Conservation (phyloP, 345 rosid genomes). For the Alliaria petiolata region DNA sequence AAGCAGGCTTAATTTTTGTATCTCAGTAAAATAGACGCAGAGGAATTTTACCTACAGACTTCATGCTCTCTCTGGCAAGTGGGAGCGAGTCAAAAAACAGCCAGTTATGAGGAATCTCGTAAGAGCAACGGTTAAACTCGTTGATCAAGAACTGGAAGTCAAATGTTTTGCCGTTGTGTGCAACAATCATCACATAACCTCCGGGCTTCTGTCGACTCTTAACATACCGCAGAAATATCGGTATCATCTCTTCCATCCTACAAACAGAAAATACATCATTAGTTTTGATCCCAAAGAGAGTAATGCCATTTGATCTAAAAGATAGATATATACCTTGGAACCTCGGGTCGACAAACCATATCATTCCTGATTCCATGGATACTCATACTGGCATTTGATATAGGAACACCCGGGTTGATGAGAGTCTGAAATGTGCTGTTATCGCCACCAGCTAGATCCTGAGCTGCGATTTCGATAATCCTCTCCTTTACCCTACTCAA, state of each 20-base stretch:
- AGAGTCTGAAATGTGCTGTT: slow-evolving; percentile 84
- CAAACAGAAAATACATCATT: background rate
- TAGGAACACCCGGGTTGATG: slow-evolving; percentile 60
- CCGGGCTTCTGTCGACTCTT: slow-evolving; percentile 74
- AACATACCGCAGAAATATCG: slow-evolving; percentile 59
- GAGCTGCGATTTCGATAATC: slow-evolving; percentile 76
- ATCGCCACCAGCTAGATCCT: slow-evolving; percentile 80
- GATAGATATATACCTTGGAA: slow-evolving; percentile 62
- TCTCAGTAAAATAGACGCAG: background rate
- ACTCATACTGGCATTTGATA: slow-evolving; percentile 41
- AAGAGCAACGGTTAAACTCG: slow-evolving; percentile 66
- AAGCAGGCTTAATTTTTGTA: background rate
- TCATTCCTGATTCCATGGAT: slow-evolving; percentile 63
- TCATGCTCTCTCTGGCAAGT: slow-evolving; percentile 58
- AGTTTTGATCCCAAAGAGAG: slow-evolving; percentile 1
- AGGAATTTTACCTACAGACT: slow-evolving; percentile 50
- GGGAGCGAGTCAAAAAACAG: slow-evolving; percentile 61
- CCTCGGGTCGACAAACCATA: slow-evolving; percentile 72
- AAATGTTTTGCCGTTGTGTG: slow-evolving; percentile 76
- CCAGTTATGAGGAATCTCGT: slow-evolving; percentile 71
- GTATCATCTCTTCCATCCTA: slow-evolving; percentile 86
- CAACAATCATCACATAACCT: slow-evolving; percentile 61
- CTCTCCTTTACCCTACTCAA: slow-evolving; percentile 44
- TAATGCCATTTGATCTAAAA: background rate
- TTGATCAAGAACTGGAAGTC: slow-evolving; percentile 70